Evolutionary conservation across 192 early-diverging fungal species (phyloP).

Genomic region (Umbelopsis ramanniana): DNA sequence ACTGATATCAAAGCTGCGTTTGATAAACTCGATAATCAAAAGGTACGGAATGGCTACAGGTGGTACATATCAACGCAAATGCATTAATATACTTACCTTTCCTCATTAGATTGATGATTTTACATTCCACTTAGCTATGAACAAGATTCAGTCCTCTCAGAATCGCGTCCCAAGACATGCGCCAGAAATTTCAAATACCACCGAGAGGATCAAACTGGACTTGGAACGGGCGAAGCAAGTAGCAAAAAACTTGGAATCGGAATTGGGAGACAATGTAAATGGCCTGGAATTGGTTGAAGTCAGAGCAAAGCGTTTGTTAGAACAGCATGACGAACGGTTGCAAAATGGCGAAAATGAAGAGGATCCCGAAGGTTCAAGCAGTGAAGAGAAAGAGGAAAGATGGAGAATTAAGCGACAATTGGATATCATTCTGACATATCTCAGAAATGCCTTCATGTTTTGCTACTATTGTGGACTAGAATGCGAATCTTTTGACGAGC

Average conservation of each 20-base stretch:
- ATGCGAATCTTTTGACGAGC: slow-evolving; percentile 83
- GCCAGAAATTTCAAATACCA: slow-evolving; percentile 71
- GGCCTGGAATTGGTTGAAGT: slow-evolving; percentile 38
- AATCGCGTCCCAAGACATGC: slow-evolving; percentile 60
- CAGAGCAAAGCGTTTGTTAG: slow-evolving; percentile 31
- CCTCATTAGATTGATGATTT: slow-evolving; percentile 58
- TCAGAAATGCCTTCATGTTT: slow-evolving; percentile 89
- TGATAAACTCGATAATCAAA: slow-evolving; percentile 61
- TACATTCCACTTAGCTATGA: slow-evolving; percentile 54
- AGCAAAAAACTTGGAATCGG: slow-evolving; percentile 61
- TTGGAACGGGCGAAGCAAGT: slow-evolving; percentile 63
- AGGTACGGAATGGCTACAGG: slow-evolving; percentile 12
- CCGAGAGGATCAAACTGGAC: slow-evolving; percentile 77
- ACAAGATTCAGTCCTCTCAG: slow-evolving; percentile 47
- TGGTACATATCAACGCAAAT: not conserved
- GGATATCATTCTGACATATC: slow-evolving; percentile 85
- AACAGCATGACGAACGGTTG: slow-evolving; percentile 8
- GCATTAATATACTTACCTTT: not conserved
- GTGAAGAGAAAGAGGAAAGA: slow-evolving; percentile 24
- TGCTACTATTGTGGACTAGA: slow-evolving; percentile 96
- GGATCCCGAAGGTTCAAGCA: slow-evolving; percentile 32
- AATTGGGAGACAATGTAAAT: slow-evolving; percentile 35
- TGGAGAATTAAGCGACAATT: slow-evolving; percentile 50
- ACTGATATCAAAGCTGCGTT: slow-evolving; percentile 80
- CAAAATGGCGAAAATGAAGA: slow-evolving; percentile 2